Conservation (phyloP, 768 basidiomycete genomes). For the Ramaria sp. region DNA sequence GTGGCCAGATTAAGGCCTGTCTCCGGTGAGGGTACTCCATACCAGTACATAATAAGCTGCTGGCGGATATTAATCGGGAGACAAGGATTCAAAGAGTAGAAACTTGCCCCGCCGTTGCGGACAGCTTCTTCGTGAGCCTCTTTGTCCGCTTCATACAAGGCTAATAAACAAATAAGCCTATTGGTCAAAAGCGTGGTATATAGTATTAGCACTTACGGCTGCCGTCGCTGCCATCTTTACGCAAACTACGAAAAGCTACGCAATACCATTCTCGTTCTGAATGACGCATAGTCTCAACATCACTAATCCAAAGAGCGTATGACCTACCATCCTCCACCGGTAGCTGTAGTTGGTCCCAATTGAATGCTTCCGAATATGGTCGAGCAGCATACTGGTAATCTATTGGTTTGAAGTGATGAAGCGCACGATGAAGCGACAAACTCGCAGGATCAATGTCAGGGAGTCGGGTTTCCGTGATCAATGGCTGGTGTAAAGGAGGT, state of each 20-base stretch:
- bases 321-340: slow-evolving; percentile 39
- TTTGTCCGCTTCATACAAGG: slow-evolving; percentile 79
- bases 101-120: slow-evolving; percentile 65
- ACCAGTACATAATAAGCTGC: slow-evolving; percentile 88
- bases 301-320: neutral
- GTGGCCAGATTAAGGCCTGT: slow-evolving; percentile 88
- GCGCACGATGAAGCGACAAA: slow-evolving; percentile 73
- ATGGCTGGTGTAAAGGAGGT: slow-evolving; percentile 28
- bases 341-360: slow-evolving; percentile 67
- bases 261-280: slow-evolving; percentile 80
- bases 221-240: slow-evolving; percentile 61
- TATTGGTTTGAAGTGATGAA: slow-evolving; percentile 64
- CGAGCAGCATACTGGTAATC: slow-evolving; percentile 47
- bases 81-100: slow-evolving; percentile 8
- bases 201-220: slow-evolving; percentile 34
- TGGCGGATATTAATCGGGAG: neutral
- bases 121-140: slow-evolving; percentile 91
- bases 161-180: slow-evolving; percentile 25
- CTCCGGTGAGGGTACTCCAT: slow-evolving; percentile 65
- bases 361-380: slow-evolving; percentile 74
- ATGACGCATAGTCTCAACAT: neutral
- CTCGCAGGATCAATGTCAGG: slow-evolving; percentile 83
- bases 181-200: neutral
- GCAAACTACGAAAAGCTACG: slow-evolving; percentile 78
- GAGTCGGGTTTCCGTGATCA: slow-evolving; percentile 61